These are phyloP conservation scores for Monosporascus sp. DNA, from an alignment of 2,329 filamentous ascomycete species.

Conservation along the genomic window DNA sequence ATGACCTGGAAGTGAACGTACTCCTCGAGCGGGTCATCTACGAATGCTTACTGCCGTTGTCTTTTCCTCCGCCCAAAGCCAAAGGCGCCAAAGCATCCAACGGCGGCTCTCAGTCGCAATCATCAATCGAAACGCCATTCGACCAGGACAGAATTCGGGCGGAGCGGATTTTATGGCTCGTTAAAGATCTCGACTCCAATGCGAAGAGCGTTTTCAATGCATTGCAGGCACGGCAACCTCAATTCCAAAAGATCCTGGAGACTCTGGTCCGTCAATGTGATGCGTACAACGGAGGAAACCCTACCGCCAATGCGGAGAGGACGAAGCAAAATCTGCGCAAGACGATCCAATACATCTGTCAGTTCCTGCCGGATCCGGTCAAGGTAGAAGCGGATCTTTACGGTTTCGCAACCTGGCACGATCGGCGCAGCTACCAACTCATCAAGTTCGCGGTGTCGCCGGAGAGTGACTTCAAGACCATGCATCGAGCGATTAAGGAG, in stretches of 20 bases:
- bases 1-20: conserved; percentile 79
- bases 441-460: conserved; percentile 79
- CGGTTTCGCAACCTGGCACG: conserved; percentile 87
- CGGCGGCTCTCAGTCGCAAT: conserved; percentile 49
- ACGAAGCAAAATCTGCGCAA: conserved; percentile 66
- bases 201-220: conserved; percentile 86
- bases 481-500: conserved; percentile 86
- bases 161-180: conserved; percentile 76
- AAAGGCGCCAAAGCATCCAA: conserved; percentile 58
- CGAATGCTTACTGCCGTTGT: conserved; percentile 84
- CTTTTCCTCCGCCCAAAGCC: conserved; percentile 66
- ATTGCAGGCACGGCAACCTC: conserved; percentile 72
- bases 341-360: conserved; percentile 67
- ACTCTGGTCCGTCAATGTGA: conserved; percentile 83
- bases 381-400: conserved; percentile 73
- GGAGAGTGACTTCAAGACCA: conserved; percentile 87
- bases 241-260: conserved; percentile 66
- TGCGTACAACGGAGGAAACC: conserved; percentile 80
- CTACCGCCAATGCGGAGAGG: conserved; percentile 64
- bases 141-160: conserved; percentile 74
- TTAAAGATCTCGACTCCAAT: conserved; percentile 69
- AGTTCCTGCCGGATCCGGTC: conserved; percentile 69
- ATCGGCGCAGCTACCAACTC: conserved; percentile 84
- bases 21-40: conserved; percentile 80
- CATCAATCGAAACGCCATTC: conserved; percentile 38